Conservation (phyloP, 2,329 filamentous ascomycete genomes). For the Aspergillus cejpii region DNA sequence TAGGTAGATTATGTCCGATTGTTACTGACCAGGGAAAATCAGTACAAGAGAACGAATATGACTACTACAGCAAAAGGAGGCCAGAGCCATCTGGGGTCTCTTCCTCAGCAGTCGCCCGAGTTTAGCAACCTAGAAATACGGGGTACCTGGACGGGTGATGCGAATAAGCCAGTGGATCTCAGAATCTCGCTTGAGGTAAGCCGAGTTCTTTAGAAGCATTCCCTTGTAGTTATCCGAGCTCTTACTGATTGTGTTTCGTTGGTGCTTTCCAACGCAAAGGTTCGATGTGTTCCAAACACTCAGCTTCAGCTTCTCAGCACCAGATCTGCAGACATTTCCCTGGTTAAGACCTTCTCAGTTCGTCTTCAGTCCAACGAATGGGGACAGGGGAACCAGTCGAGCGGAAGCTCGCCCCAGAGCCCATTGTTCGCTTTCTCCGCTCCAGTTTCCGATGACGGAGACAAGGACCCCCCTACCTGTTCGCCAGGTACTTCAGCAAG, state of each 20-base stretch:
- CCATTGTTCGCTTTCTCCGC: constrained; percentile 16
- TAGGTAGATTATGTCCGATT: not conserved
- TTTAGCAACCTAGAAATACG: constrained; percentile 28
- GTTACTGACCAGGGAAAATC: not conserved
- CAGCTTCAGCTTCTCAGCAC: constrained; percentile 20
- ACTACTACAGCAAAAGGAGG: not conserved
- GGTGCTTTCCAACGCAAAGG: constrained; percentile 11
- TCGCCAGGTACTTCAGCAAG: not conserved
- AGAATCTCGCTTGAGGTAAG: constrained; percentile 29
- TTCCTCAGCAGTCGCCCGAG: constrained; percentile 9
- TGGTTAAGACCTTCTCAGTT: constrained; percentile 10
- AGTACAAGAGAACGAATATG: not conserved
- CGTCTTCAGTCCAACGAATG: constrained; percentile 6
- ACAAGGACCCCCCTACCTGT: not conserved
- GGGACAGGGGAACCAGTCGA: constrained; percentile 4
- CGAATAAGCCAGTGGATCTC: constrained; percentile 19
- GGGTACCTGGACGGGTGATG: constrained; percentile 28
- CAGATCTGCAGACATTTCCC: constrained; percentile 7
- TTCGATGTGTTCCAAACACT: constrained; percentile 20
- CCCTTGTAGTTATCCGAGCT: not conserved
- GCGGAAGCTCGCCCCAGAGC: constrained; percentile 9
- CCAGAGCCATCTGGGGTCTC: not conserved
- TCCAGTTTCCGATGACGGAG: not conserved
- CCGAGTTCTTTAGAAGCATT: not conserved
- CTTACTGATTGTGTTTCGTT: not conserved